Conservation (phyloP, 2,329 filamentous ascomycete species). For the Cyphellophora europaea region DNA sequence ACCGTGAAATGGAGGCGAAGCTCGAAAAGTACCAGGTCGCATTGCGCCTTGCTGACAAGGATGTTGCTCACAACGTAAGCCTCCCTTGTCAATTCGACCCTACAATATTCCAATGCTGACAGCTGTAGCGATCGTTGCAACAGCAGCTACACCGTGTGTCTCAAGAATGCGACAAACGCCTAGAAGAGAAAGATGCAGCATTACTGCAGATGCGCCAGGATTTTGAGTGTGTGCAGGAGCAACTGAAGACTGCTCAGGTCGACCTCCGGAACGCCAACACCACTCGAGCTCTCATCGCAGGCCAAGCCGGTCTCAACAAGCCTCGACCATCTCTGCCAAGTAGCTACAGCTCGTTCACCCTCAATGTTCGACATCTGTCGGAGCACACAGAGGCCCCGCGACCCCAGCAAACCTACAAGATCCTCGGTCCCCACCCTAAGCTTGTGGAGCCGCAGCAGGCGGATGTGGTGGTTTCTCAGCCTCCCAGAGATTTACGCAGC, state of each 20-base stretch:
- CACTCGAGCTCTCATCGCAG: too few relatives aligned
- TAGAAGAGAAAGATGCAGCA: not conserved
- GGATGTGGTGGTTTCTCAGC: not conserved
- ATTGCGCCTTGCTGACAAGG: slow-evolving; percentile 3
- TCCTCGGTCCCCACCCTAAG: not conserved
- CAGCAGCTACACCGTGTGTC: not conserved
- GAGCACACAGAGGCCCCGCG: not conserved
- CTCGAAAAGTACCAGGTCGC: slow-evolving; percentile 5
- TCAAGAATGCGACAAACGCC: not conserved
- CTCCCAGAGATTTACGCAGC: too few relatives aligned
- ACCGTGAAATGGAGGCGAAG: slow-evolving; percentile 4
- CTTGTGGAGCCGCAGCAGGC: not conserved
- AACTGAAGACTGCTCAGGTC: not conserved
- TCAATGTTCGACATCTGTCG: not conserved
- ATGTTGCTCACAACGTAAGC: not conserved
- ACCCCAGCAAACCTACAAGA: not conserved
- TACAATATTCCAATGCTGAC: not conserved
- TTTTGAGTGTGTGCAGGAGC: not conserved
- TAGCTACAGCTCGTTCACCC: not conserved
- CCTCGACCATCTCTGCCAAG: too few relatives aligned
- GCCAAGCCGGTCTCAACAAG: too few relatives aligned
- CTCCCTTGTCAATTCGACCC: not conserved
- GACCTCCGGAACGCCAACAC: too few relatives aligned
- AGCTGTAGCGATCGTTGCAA: not conserved
- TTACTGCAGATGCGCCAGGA: not conserved